A percentile compares a stretch with the other conserved stretches of the same genome.
Evolutionary conservation across 2,329 filamentous ascomycete species (phyloP).

Genomic region (Trichophyton verrucosum): DNA sequence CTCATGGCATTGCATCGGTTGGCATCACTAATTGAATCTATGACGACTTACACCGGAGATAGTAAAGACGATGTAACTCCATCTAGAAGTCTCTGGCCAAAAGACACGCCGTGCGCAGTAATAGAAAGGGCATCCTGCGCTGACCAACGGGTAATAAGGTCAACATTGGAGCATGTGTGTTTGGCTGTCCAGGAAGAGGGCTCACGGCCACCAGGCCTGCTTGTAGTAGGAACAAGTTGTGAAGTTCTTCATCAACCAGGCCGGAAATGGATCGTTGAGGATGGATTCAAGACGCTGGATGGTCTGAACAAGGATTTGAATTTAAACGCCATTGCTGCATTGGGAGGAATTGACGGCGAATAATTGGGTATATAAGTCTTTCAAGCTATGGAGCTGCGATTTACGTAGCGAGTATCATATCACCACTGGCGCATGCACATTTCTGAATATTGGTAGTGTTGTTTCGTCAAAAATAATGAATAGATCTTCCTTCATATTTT

Average conservation of each 20-base stretch:
- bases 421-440: not conserved
- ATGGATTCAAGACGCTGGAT: constrained; percentile 69
- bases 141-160: constrained; percentile 84
- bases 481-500: no score
- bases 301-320: constrained; percentile 22
- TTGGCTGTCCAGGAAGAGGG: constrained; percentile 80
- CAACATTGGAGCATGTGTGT: constrained; percentile 66
- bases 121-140: constrained; percentile 88
- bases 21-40: constrained; percentile 55
- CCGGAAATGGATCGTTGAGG: constrained; percentile 70
- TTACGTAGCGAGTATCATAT: not conserved
- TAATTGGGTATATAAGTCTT: not conserved
- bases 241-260: constrained; percentile 56
- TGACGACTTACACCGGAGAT: constrained; percentile 37
- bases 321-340: constrained; percentile 8
- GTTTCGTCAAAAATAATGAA: not conserved
- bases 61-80: constrained; percentile 18
- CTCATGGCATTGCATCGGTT: constrained; percentile 91
- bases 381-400: not conserved
- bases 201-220: constrained; percentile 71
- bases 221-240: constrained; percentile 77
- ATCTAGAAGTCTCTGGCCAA: constrained; percentile 48
- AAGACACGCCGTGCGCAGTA: constrained; percentile 74
- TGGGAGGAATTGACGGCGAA: not conserved
- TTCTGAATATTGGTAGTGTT: not conserved